These are phyloP conservation scores for Amanita inopinata DNA, from an alignment of 768 basidiomycete species.

Conservation along the genomic window DNA sequence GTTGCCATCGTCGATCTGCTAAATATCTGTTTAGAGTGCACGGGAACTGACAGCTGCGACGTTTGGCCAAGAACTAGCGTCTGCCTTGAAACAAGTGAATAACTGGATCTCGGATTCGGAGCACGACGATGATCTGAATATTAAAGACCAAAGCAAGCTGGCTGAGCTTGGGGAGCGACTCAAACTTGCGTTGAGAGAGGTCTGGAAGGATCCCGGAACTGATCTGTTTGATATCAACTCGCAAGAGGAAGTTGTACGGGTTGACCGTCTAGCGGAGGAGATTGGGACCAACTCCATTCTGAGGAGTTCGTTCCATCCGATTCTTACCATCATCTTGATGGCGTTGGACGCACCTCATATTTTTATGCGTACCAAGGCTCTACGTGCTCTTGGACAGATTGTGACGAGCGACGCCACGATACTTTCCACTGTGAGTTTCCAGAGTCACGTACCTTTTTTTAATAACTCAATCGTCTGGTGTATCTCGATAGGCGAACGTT, in stretches of 20 bases:
- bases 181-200: conserved; percentile 53
- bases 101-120: conserved; percentile 37
- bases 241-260: conserved; percentile 57
- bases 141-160: conserved; percentile 32
- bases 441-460: neutral
- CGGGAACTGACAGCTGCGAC: conserved; percentile 71
- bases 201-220: conserved; percentile 60
- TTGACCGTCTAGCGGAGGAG: conserved; percentile 65
- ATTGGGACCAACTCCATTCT: conserved; percentile 71
- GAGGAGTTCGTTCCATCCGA: conserved; percentile 73
- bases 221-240: conserved; percentile 81
- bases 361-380: conserved; percentile 89
- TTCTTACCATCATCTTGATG: conserved; percentile 67
- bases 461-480: too few relatives aligned
- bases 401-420: conserved; percentile 84
- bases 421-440: conserved; percentile 51
- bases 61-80: conserved; percentile 78
- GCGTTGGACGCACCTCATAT: conserved; percentile 82
- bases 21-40: conserved; percentile 49
- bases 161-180: conserved; percentile 44
- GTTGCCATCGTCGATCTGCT: conserved; percentile 5
- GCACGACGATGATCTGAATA: conserved; percentile 33
- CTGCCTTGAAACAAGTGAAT: conserved; percentile 50
- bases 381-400: conserved; percentile 82
- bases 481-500: conserved; percentile 50